These are phyloP conservation scores for Tuber borchii DNA, from an alignment of 495 filamentous ascomycete species.

Conservation along the genomic window DNA sequence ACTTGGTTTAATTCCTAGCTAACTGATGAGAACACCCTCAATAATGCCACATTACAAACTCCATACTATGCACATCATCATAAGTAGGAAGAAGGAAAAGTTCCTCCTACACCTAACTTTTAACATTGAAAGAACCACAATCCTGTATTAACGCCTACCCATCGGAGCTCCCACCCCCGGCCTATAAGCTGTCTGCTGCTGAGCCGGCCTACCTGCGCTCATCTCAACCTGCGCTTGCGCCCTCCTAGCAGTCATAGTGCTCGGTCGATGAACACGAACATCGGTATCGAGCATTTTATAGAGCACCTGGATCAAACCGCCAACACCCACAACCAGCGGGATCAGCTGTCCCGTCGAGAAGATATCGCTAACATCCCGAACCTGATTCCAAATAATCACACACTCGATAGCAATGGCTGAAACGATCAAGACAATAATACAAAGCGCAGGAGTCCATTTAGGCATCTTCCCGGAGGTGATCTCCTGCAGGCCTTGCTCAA, in stretches of 20 bases:
- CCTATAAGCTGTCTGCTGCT: neutral
- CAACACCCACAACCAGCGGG: slow-evolving; percentile 33
- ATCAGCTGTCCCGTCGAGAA: slow-evolving; percentile 38
- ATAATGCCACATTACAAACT: neutral
- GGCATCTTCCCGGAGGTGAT: slow-evolving; percentile 8
- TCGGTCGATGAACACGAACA: slow-evolving; percentile 16
- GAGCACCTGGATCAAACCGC: slow-evolving; percentile 34
- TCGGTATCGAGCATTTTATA: slow-evolving; percentile 35
- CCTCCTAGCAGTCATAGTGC: neutral
- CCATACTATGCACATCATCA: neutral
- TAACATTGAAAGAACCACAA: neutral
- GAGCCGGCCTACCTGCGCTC: neutral
- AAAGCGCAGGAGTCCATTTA: slow-evolving; percentile 30
- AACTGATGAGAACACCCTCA: neutral
- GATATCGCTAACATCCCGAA: slow-evolving; percentile 30
- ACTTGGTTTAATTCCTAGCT: neutral
- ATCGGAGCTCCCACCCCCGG: neutral
- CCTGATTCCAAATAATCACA: slow-evolving; percentile 32
- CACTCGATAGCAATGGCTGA: slow-evolving; percentile 19
- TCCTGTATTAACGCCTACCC: neutral
- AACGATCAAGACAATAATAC: slow-evolving; percentile 22
- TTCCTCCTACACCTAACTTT: neutral
- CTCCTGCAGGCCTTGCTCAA: neutral
- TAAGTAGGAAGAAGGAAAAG: neutral
- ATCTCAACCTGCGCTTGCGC: neutral